Evolutionary conservation across 805 yeast genomes (phyloP), one percentile per base, ranked within the genome.

Genomic region (Metschnikowia henanensis): DNA sequence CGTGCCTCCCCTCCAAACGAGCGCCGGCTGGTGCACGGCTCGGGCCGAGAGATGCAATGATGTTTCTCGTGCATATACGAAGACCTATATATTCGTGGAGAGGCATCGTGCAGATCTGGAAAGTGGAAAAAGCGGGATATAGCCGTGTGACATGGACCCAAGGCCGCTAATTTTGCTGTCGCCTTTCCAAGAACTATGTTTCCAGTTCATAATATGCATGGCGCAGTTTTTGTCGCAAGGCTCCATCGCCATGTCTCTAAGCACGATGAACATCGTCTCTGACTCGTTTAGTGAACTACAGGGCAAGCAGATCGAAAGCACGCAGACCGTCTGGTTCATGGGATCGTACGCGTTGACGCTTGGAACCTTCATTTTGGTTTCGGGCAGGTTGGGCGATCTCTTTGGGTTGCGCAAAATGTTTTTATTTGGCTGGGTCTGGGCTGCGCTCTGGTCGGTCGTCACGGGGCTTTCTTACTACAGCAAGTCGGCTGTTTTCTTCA

Each of bases 321-420:
- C 50, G 13, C 41, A 45, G 22, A 47, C 46, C 23, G 41, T 50
- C 19, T 50, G 95, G 94, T 79, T 80, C 57, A 73, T 81, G 71
- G 89, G 90, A 1, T 76, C 87, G 0, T 84, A 79, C 57, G 81
- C 88, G 0, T 62, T 86, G 42, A 79, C 88, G 0, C 78, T 84
- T 5, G 92, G 92, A 10, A 83, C 92, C 0, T 80, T 85, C 49
- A 84, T 86, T 39, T 60, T 86, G 29, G 67, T 81, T 4, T 75
- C 84, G 29, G 94, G 94, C 7, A 72, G 82, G 38, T 56, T 84
- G 35, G 94, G 95, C 26, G 95, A 86, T 55, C 66, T 84, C 10
- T 79, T 77, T 52, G 94, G 94, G 0, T 67, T 83, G 41, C 81
- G 79, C 45, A 64, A 59, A 31, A 61, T 79, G n/a, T 68, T 82